Evolutionary conservation across 257 asterid species (phyloP).

Genomic region (Solanum ossicruentum): DNA sequence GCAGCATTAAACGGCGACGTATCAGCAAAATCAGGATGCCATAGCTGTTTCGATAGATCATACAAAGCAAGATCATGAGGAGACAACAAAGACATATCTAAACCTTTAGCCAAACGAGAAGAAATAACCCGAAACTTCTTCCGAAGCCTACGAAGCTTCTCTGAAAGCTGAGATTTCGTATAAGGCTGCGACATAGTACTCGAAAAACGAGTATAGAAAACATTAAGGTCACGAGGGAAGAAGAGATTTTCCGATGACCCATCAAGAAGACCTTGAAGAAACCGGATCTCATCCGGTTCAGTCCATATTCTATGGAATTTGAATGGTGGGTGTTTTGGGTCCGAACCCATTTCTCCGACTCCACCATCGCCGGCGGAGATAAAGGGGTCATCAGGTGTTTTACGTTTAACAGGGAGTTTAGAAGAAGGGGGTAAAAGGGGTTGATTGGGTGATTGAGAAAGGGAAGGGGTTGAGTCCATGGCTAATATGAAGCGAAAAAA

Average conservation of each 20-base stretch:
- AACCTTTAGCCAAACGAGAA: constrained; percentile 38
- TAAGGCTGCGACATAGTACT: constrained; percentile 71
- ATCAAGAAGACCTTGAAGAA: constrained; percentile 50
- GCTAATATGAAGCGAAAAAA: background rate
- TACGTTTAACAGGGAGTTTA: constrained; percentile 84
- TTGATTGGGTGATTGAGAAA: constrained; percentile 6
- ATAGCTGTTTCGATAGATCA: constrained; percentile 41
- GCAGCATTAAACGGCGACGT: constrained; percentile 35
- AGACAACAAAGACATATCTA: constrained; percentile 36
- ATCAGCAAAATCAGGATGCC: constrained; percentile 56
- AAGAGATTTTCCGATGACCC: constrained; percentile 27
- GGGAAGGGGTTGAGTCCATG: constrained; percentile 46
- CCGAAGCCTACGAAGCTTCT: constrained; percentile 69
- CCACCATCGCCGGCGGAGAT: background rate
- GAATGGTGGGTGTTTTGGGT: constrained; percentile 39
- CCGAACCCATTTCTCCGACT: background rate
- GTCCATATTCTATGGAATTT: constrained; percentile 85
- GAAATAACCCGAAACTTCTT: constrained; percentile 64
- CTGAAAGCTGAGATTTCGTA: constrained; percentile 72
- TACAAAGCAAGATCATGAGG: constrained; percentile 58
- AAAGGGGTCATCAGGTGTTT: constrained; percentile 18
- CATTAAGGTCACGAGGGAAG: constrained; percentile 59
- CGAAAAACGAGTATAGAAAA: constrained; percentile 60
- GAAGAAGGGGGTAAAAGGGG: constrained; percentile 18
- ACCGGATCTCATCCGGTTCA: constrained; percentile 83